A percentile compares a stretch with the other conserved stretches of the same genome.
These are phyloP conservation scores for Jasminum sambac DNA, from an alignment of 257 asterid species.

Conservation along the genomic window DNA sequence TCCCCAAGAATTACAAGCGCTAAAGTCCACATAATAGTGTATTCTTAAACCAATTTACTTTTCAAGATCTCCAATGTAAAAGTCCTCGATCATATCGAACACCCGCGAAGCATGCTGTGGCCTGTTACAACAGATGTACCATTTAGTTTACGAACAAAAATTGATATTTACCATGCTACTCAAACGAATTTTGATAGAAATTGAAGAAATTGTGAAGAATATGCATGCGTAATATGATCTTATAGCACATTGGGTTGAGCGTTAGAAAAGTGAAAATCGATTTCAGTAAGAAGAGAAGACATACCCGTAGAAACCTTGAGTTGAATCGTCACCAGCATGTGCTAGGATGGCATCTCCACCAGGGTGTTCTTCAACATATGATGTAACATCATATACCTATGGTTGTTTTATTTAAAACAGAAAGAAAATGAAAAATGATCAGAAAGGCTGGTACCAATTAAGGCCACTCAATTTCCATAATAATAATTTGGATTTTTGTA, in stretches of 20 bases:
- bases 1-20: too few relatives aligned
- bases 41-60: too few relatives aligned
- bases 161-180: not conserved
- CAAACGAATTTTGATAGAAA: too few relatives aligned
- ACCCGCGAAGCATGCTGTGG: slow-evolving; percentile 95
- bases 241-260: too few relatives aligned
- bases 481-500: not conserved
- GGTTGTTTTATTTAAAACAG: slow-evolving; percentile 2
- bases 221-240: not conserved
- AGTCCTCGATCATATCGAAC: slow-evolving; percentile 88
- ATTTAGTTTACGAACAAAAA: not conserved
- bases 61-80: slow-evolving; percentile 62
- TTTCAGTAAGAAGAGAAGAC: too few relatives aligned
- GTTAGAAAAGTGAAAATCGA: too few relatives aligned
- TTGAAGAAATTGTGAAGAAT: not conserved
- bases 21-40: too few relatives aligned
- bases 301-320: slow-evolving; percentile 49
- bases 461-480: not conserved
- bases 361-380: slow-evolving; percentile 96
- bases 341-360: slow-evolving; percentile 94
- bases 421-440: not conserved
- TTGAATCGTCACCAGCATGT: slow-evolving; percentile 95
- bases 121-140: slow-evolving; percentile 42
- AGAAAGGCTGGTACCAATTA: not conserved
- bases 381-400: slow-evolving; percentile 90